These are phyloP conservation scores for Scytalidium sp. DNA, from an alignment of 2,329 filamentous ascomycete genomes.

Conservation along the genomic window DNA sequence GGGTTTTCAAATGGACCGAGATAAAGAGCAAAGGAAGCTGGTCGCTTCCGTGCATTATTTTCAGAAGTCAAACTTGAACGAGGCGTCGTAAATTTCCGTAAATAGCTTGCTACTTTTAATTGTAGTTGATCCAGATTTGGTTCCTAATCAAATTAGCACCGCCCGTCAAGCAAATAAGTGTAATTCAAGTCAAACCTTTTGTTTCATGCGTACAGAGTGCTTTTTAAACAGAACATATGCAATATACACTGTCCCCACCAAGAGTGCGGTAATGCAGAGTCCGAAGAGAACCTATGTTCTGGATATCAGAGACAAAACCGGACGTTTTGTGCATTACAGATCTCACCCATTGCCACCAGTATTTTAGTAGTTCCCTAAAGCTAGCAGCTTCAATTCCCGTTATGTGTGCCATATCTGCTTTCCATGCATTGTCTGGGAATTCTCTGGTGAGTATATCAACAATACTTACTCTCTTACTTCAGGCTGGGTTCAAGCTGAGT, in stretches of 20 bases:
- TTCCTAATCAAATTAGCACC: neutral
- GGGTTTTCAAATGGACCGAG: slow-evolving; percentile 21
- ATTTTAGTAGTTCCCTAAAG: slow-evolving; percentile 31
- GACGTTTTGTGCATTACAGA: neutral
- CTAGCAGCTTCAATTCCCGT: slow-evolving; percentile 22
- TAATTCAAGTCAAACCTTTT: neutral
- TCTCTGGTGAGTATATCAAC: no score
- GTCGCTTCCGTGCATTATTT: slow-evolving; percentile 7
- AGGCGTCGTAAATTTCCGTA: slow-evolving; percentile 9
- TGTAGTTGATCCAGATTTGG: neutral
- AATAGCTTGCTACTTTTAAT: slow-evolving; percentile 3
- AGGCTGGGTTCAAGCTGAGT: no score
- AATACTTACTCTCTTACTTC: no score
- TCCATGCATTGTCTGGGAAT: neutral
- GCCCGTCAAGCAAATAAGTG: neutral
- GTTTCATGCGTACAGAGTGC: slow-evolving; percentile 3
- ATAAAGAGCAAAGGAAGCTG: slow-evolving; percentile 24
- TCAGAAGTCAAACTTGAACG: slow-evolving; percentile 2
- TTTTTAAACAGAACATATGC: slow-evolving; percentile 22
- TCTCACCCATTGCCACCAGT: slow-evolving; percentile 40
- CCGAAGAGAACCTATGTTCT: slow-evolving; percentile 31
- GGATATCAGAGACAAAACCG: slow-evolving; percentile 17
- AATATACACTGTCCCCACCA: slow-evolving; percentile 26
- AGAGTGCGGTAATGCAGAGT: slow-evolving; percentile 28
- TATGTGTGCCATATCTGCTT: slow-evolving; percentile 7